Base-by-base conservation (phyloP, 768 basidiomycete species). In the Lentinus brumalis region DNA sequence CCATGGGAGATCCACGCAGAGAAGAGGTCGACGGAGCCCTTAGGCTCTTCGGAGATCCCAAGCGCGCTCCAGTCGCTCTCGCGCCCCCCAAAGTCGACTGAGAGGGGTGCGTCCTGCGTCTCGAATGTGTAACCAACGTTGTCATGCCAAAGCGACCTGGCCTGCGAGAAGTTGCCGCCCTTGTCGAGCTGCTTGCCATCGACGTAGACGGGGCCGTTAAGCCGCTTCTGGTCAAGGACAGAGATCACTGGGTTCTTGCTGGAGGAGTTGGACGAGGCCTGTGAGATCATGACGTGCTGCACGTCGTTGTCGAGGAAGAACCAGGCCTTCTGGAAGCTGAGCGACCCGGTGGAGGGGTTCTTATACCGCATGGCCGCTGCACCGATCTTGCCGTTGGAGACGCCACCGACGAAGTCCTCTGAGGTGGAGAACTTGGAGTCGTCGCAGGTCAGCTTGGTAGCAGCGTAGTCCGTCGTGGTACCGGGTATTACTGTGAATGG, bases 291-390 rank as follows among this genome's bases (percentile, higher is more conserved):
- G 62, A 89, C 83, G 63, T 84, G 79, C 65, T 88, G 86, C 10
- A 85, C 75, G 60, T 86, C 85, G 65, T 84, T 73, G 14, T 82
- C 79, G 38, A 90, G 75, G 81, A 88, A 90, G 75, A 91, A 89
- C 85, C 86, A 89, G 0, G 82, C 79, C 72, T 90, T 91, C 66
- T 88, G 86, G 79, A 81, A 91, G 45, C 75, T 69, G 35, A 91
- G 70, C 10, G 77, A 66, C 15, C 75, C 65, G 5, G 86, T 88
- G 50, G 76, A 57, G 5, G 89, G 88, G 67, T 89, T 90, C 29
- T 81, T 83, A 69, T 84, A 91, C 50, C 81, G 79, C 87, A 89
- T 87, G 26, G 78, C 86, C 0, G 83, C 82, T 15, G 83, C 71
- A 9, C 88, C 89, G 53, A 80, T 69, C 35, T 71, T 64, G 5